Base-by-base conservation (phyloP, 2,329 filamentous ascomycete genomes). In the Colletotrichum eremochloae region DNA sequence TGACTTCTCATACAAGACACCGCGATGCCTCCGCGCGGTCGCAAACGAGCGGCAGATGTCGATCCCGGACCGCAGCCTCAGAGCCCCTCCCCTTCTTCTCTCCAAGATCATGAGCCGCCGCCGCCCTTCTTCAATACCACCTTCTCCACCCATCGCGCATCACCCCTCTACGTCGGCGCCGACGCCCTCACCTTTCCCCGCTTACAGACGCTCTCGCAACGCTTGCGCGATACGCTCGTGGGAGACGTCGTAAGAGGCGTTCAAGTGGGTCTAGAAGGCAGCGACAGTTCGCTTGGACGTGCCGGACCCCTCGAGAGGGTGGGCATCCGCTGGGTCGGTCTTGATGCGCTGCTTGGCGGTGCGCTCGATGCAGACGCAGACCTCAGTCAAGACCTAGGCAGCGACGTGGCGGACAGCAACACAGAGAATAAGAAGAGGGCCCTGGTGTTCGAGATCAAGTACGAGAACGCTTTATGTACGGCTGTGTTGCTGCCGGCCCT, bases 211-310 rank as follows among this genome's bases (percentile, higher is more conserved):
- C 80, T 90, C 0, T 84, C 86, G 0, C 82, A 83, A 9, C 82
- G 86, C 2, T 79, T 91, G 2, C 85, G 88, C 50, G 88, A 90
- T 60, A 82, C 82, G 1, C 82, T 90, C 0, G 87, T 89, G 0
- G 88, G 88, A 20, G 88, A 90, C 75, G 85, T 89, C 1, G 86
- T 90, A n/a, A 86, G 89, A 67, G 89, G 89, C 55, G 85, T 90
- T 24, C 87, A 90, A 74, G 84, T 91, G 24, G 84, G 85, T 0
- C 76, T 87, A 5, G 82, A 84, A 61, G 80, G 82, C 6, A 75
- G 72, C 14, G 85, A 86, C 36, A 83, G 75, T 8, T 73, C 78
- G 0, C 76, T 86, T 31, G 80, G 81, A 0, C 79, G 82, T 11
- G 81, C 83, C 0, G 85, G 85, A 1, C 80, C 84, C 2, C 75